phyloP scores from a whole-genome alignment of 208 protist genomes.

The Trypanosoma platydactyli region DNA sequence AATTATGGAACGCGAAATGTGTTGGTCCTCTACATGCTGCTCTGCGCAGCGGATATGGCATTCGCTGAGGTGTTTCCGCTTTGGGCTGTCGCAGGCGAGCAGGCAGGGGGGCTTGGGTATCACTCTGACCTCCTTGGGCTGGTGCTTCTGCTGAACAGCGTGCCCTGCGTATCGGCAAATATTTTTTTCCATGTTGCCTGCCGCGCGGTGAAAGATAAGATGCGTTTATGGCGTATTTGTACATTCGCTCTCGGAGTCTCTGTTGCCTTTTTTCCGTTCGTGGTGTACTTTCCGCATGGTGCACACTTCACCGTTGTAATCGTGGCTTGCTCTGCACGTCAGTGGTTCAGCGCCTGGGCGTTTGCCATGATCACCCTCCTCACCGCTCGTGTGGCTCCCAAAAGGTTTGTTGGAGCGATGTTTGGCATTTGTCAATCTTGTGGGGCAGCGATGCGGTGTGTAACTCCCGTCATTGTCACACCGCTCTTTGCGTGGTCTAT shows the following conservation, averaged over 20 bases:
- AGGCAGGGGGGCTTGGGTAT: constrained; percentile 41
- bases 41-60: constrained; percentile 59
- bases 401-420: constrained; percentile 57
- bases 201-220: constrained; percentile 30
- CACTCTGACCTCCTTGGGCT: constrained; percentile 28
- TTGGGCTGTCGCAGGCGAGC: constrained; percentile 37
- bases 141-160: constrained; percentile 50
- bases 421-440: constrained; percentile 78
- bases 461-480: constrained; percentile 58
- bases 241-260: constrained; percentile 32
- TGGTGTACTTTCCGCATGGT: neutral
- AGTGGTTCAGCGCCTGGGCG: constrained; percentile 56
- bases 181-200: constrained; percentile 38
- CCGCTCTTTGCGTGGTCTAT: constrained; percentile 85
- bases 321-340: constrained; percentile 42
- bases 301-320: constrained; percentile 38
- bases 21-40: constrained; percentile 67
- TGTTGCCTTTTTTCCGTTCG: constrained; percentile 44
- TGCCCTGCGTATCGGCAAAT: constrained; percentile 44
- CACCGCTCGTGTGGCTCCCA: constrained; percentile 59
- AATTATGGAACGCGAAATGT: constrained; percentile 45
- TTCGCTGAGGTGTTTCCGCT: constrained; percentile 53
- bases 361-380: constrained; percentile 61
- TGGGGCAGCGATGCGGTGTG: constrained; percentile 57
- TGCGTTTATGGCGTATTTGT: constrained; percentile 48